phyloP scores from a whole-genome alignment of 345 rosid genomes.

The Eucalyptus curtisii region DNA sequence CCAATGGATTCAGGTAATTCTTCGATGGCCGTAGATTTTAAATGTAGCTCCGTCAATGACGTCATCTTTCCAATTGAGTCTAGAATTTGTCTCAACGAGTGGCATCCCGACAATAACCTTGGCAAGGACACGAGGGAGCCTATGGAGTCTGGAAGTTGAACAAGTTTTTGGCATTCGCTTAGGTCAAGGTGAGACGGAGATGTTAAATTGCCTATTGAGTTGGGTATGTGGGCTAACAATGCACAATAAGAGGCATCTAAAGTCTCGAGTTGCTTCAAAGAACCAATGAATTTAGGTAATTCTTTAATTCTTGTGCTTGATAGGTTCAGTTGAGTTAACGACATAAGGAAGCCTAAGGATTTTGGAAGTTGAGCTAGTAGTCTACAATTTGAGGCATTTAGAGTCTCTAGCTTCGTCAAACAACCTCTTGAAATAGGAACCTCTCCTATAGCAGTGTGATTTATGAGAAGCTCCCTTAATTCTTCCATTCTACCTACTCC shows the following conservation, averaged over 20 bases:
- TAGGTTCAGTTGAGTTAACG: not conserved
- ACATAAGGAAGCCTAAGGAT: not conserved
- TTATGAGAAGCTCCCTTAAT: not conserved
- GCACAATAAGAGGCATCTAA: accelerated
- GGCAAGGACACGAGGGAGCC: accelerated
- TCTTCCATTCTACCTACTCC: not conserved
- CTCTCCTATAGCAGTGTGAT: accelerated
- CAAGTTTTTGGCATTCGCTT: accelerated
- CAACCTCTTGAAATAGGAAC: not conserved
- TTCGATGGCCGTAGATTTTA: too few species aligned
- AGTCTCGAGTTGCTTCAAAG: not conserved
- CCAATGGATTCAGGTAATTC: too few species aligned
- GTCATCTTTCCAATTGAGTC: too few species aligned
- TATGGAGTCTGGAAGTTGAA: not conserved
- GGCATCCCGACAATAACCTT: accelerated
- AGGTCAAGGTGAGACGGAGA: too few species aligned
- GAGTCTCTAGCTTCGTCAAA: not conserved
- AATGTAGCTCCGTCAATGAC: too few species aligned
- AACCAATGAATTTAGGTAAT: not conserved
- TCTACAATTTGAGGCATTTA: accelerated
- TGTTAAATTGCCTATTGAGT: too few species aligned
- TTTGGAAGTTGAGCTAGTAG: accelerated
- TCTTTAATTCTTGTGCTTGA: accelerated
- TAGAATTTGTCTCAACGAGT: accelerated
- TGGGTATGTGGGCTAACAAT: accelerated